A percentile compares a stretch with the other conserved stretches of the same genome.
Conservation (phyloP, 768 basidiomycete species). For the Leccinum disarticulatum region DNA sequence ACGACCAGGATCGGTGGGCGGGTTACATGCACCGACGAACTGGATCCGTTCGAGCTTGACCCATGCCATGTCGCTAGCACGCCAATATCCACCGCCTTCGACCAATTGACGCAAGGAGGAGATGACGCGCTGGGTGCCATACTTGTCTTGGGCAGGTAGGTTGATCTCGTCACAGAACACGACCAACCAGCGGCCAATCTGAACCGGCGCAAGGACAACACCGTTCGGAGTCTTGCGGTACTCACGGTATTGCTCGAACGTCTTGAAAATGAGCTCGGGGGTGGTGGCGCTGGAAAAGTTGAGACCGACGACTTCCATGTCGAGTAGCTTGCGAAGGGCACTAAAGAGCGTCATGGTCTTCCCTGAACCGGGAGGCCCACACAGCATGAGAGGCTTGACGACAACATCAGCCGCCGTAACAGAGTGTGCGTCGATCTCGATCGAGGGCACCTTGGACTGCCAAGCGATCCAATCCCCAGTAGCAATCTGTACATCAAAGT, state of each 20-base stretch:
- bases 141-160: too few relatives aligned
- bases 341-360: constrained; percentile 99
- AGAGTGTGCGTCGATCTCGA: constrained; percentile 95
- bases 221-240: constrained; percentile 75
- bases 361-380: constrained; percentile 98
- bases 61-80: too few relatives aligned
- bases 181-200: too few relatives aligned
- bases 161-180: too few relatives aligned
- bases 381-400: constrained; percentile 96
- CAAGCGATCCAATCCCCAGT: constrained; percentile 89
- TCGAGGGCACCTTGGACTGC: constrained; percentile 60
- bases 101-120: too few relatives aligned
- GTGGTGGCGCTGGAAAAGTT: constrained; percentile 99
- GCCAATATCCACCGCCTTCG: too few relatives aligned
- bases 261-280: constrained; percentile 96
- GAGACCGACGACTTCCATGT: constrained; percentile 98
- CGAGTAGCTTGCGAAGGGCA: constrained; percentile 93
- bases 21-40: too few relatives aligned
- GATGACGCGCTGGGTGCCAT: too few relatives aligned
- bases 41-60: too few relatives aligned
- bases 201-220: too few relatives aligned
- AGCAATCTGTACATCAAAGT: constrained; percentile 88
- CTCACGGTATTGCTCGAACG: constrained; percentile 99
- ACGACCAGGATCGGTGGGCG: too few relatives aligned
- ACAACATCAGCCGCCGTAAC: constrained; percentile 96